phyloP scores from a whole-genome alignment of 1,284 basidiomycete genomes.

The Ceratobasidium sp. region DNA sequence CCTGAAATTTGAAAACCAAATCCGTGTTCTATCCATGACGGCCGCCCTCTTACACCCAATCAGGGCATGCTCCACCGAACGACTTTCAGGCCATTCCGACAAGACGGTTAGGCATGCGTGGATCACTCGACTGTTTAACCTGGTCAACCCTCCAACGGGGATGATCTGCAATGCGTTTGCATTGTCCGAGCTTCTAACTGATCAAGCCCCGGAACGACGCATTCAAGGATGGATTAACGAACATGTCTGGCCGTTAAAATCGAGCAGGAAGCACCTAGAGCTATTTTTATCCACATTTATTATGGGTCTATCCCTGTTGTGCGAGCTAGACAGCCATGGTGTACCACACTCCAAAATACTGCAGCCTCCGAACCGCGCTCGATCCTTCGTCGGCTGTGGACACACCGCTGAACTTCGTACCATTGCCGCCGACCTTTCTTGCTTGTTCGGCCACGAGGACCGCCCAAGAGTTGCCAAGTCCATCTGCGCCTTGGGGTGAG shows the following conservation, averaged over 20 bases:
- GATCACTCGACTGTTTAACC: not conserved
- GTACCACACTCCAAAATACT: not conserved
- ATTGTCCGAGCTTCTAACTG: not conserved
- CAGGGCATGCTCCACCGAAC: not conserved
- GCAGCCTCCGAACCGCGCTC: not conserved
- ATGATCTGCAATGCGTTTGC: not conserved
- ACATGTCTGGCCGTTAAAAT: not conserved
- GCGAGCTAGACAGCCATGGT: not conserved
- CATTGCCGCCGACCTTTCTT: slow-evolving; percentile 6
- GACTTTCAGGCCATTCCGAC: not conserved
- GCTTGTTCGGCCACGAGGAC: not conserved
- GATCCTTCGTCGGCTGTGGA: not conserved
- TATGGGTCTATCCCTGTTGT: not conserved
- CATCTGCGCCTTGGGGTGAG: not conserved
- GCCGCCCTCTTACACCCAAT: not conserved
- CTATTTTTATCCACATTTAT: slow-evolving; percentile 10
- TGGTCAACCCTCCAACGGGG: slow-evolving; percentile 6
- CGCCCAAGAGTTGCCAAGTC: not conserved
- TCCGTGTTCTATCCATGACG: not conserved
- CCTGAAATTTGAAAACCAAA: not conserved
- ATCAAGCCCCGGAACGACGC: not conserved
- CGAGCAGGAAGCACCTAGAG: not conserved
- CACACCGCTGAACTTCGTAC: not conserved
- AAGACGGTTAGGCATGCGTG: slow-evolving; percentile 1
- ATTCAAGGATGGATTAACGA: slow-evolving; percentile 6